Conservation (phyloP, 2,329 filamentous ascomycete genomes). For the Berkeleyomyces basicola region DNA sequence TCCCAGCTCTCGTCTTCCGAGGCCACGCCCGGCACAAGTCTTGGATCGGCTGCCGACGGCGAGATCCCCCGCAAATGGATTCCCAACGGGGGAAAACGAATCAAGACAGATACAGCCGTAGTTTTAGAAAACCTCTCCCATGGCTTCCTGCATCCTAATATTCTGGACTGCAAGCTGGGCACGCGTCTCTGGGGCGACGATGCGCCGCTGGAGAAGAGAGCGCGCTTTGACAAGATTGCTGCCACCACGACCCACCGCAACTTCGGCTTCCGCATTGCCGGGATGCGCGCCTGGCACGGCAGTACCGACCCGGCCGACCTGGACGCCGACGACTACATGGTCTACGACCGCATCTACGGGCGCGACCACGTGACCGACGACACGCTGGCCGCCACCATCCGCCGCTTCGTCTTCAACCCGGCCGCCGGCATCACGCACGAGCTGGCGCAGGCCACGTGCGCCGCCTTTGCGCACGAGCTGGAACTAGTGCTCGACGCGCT, state of each 20-base stretch:
- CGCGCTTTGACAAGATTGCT: conserved; percentile 42
- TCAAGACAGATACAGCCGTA: conserved; percentile 63
- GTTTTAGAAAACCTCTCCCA: conserved; percentile 72
- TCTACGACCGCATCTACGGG: conserved; percentile 49
- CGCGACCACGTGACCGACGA: conserved; percentile 33
- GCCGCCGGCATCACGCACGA: conserved; percentile 41
- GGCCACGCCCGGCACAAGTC: not conserved
- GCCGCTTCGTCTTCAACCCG: conserved; percentile 41
- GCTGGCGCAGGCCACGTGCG: conserved; percentile 37
- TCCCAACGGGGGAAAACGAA: conserved; percentile 37
- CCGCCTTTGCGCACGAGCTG: conserved; percentile 37
- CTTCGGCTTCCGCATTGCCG: conserved; percentile 46
- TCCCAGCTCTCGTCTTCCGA: not conserved
- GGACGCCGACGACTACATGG: conserved; percentile 37
- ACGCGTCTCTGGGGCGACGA: conserved; percentile 71
- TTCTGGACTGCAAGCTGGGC: conserved; percentile 86
- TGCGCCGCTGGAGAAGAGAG: conserved; percentile 40
- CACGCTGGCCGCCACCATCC: conserved; percentile 38
- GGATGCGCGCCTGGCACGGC: conserved; percentile 47
- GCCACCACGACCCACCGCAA: conserved; percentile 41
- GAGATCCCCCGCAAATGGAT: conserved; percentile 24
- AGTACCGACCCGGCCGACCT: conserved; percentile 33
- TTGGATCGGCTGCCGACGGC: not conserved
- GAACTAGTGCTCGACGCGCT: conserved; percentile 35
- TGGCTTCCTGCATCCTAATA: conserved; percentile 71